Conservation (phyloP, 805 yeast species). For the Lipomyces yamadae region DNA sequence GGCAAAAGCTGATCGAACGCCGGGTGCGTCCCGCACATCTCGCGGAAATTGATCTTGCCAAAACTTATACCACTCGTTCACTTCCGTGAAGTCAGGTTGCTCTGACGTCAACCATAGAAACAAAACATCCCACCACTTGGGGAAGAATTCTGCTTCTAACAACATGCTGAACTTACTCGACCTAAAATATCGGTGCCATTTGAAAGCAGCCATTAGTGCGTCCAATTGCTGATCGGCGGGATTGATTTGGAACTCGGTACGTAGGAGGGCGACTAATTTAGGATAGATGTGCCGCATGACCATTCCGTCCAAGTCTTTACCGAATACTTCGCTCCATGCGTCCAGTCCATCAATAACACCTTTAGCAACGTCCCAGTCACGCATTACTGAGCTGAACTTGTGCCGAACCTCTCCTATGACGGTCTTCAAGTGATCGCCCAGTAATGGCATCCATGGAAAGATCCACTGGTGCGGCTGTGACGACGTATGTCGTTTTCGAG, state of each 20-base stretch:
- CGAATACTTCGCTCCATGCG: slow-evolving; percentile 47
- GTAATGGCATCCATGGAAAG: slow-evolving; percentile 49
- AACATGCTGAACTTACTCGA: slow-evolving; percentile 39
- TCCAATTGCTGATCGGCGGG: slow-evolving; percentile 41
- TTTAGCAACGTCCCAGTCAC: slow-evolving; percentile 36
- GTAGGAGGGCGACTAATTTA: slow-evolving; percentile 28
- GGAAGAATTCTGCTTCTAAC: slow-evolving; percentile 48
- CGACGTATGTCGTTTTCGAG: slow-evolving; percentile 9
- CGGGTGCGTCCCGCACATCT: slow-evolving; percentile 28
- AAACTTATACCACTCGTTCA: slow-evolving; percentile 44
- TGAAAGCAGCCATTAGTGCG: slow-evolving; percentile 36
- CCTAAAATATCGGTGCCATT: slow-evolving; percentile 41
- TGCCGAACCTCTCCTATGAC: slow-evolving; percentile 40
- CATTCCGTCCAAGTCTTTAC: slow-evolving; percentile 38
- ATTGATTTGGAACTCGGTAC: slow-evolving; percentile 36
- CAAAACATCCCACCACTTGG: slow-evolving; percentile 47
- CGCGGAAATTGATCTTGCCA: slow-evolving; percentile 45
- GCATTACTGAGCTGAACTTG: slow-evolving; percentile 39
- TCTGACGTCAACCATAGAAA: slow-evolving; percentile 42
- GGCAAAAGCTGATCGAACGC: slow-evolving; percentile 32
- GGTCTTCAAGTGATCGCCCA: slow-evolving; percentile 32
- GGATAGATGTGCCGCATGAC: slow-evolving; percentile 41
- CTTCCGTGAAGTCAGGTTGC: slow-evolving; percentile 38
- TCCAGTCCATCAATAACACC: slow-evolving; percentile 39
- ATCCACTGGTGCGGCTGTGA: slow-evolving; percentile 45